Evolutionary conservation across 768 basidiomycete species (phyloP).

Genomic region (Xanthoconium stramineum): DNA sequence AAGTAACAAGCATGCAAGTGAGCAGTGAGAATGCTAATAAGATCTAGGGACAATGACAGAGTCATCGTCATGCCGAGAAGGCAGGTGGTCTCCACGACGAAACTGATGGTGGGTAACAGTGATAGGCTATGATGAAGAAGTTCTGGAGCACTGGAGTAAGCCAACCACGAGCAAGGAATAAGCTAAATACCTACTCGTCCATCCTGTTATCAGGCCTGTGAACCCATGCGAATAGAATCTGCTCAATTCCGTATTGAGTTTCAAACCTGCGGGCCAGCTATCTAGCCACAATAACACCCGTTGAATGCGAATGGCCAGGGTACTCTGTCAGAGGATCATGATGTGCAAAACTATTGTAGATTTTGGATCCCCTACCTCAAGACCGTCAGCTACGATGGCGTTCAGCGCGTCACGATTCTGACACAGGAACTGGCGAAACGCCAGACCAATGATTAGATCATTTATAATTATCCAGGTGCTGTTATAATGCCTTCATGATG

Average conservation of each 20-base stretch:
- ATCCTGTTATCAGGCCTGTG: conserved; percentile 58
- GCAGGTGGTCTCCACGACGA: conserved; percentile 35
- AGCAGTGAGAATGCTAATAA: conserved; percentile 60
- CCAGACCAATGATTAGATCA: conserved; percentile 81
- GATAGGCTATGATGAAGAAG: conserved; percentile 23
- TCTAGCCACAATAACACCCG: conserved; percentile 77
- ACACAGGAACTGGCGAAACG: conserved; percentile 64
- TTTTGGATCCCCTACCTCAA: conserved; percentile 37
- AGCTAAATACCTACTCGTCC: conserved; percentile 60
- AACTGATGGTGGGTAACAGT: conserved; percentile 23
- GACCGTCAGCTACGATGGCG: conserved; percentile 29
- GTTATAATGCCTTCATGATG: conserved; percentile 73
- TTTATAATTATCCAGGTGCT: conserved; percentile 88
- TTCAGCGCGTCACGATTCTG: conserved; percentile 60
- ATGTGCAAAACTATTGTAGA: not conserved
- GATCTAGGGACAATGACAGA: conserved; percentile 63
- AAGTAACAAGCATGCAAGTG: conserved; percentile 74
- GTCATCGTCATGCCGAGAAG: conserved; percentile 59
- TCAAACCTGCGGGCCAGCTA: conserved; percentile 93
- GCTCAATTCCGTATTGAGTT: conserved; percentile 94
- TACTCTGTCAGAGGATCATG: conserved; percentile 12
- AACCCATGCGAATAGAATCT: conserved; percentile 76
- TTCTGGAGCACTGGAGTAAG: conserved; percentile 9
- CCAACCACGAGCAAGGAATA: not conserved
- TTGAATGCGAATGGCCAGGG: conserved; percentile 38